Percentiles rank a stretch among this genome's conserved stretches.
phyloP scores from a whole-genome alignment of 140 eudicot genomes.

The Ambrosia hybrid region DNA sequence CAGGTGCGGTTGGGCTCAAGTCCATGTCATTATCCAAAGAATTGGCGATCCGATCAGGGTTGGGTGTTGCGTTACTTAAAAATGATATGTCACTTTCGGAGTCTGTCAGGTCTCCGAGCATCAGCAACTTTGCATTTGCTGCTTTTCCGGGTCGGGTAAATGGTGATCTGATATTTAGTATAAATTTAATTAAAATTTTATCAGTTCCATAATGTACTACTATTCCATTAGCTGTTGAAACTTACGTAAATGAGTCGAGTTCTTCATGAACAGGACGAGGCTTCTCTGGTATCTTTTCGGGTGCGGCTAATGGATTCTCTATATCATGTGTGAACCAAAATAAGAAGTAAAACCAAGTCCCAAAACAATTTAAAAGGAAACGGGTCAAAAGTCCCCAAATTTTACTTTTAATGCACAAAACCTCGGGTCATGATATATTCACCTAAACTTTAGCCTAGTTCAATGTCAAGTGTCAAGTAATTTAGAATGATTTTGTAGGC shows the following conservation, averaged over 20 bases:
- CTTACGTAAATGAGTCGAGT: slow-evolving; percentile 34
- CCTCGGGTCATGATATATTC: neutral
- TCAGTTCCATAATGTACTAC: neutral
- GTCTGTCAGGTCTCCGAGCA: slow-evolving; percentile 40
- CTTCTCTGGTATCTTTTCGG: slow-evolving; percentile 22
- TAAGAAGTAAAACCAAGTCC: neutral
- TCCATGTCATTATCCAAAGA: slow-evolving; percentile 43
- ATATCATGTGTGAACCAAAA: neutral
- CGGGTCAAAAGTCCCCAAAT: slow-evolving; percentile 2
- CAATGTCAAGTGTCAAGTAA: too few relatives aligned
- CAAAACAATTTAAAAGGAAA: neutral
- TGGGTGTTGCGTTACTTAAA: slow-evolving; percentile 53
- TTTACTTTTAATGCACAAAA: neutral
- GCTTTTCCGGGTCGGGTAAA: slow-evolving; percentile 42
- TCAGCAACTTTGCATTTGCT: slow-evolving; percentile 28
- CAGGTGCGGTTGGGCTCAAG: slow-evolving; percentile 25
- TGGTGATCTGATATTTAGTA: slow-evolving; percentile 41
- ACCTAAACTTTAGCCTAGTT: neutral
- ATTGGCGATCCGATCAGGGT: slow-evolving; percentile 42
- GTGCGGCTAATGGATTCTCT: slow-evolving; percentile 14
- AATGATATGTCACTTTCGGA: slow-evolving; percentile 65
- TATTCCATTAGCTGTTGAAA: neutral
- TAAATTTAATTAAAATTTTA: neutral
- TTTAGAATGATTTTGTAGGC: too few relatives aligned
- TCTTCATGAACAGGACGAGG: slow-evolving; percentile 28